These are phyloP conservation scores for Melanogaster broomeanus DNA, from an alignment of 768 basidiomycete species.

Conservation along the genomic window DNA sequence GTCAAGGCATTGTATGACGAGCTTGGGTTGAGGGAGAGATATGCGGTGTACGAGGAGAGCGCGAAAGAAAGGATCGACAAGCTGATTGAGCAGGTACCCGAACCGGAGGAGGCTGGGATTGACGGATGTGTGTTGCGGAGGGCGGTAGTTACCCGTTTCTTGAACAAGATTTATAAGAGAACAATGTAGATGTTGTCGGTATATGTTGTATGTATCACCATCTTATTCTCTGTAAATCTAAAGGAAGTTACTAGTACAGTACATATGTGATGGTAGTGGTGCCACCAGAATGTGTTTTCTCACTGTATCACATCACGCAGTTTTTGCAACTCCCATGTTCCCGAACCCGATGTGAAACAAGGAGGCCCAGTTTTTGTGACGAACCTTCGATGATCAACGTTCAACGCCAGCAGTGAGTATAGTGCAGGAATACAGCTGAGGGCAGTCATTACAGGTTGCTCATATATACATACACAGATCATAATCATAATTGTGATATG, in stretches of 20 bases:
- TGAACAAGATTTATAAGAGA: conserved; percentile 82
- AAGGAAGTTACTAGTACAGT: too few relatives aligned
- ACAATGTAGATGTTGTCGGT: conserved; percentile 43
- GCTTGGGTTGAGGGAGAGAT: conserved; percentile 62
- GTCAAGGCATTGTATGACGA: conserved; percentile 76
- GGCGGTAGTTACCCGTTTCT: conserved; percentile 82
- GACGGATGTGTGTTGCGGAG: conserved; percentile 49
- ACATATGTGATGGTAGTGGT: too few relatives aligned
- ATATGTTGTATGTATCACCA: neutral
- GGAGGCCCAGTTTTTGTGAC: too few relatives aligned
- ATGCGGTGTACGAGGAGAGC: conserved; percentile 77
- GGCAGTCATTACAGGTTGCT: neutral
- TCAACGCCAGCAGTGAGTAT: too few relatives aligned
- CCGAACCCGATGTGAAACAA: too few relatives aligned
- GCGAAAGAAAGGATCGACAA: conserved; percentile 65
- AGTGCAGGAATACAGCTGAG: too few relatives aligned
- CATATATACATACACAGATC: neutral
- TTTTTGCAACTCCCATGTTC: too few relatives aligned
- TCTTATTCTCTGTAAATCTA: too few relatives aligned
- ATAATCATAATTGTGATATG: neutral
- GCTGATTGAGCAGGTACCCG: conserved; percentile 75
- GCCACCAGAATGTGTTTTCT: too few relatives aligned
- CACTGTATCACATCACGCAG: too few relatives aligned
- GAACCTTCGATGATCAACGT: too few relatives aligned
- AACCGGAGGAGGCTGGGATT: conserved; percentile 43